phyloP scores from a whole-genome alignment of 345 rosid genomes.

The Gossypium stocksii region DNA sequence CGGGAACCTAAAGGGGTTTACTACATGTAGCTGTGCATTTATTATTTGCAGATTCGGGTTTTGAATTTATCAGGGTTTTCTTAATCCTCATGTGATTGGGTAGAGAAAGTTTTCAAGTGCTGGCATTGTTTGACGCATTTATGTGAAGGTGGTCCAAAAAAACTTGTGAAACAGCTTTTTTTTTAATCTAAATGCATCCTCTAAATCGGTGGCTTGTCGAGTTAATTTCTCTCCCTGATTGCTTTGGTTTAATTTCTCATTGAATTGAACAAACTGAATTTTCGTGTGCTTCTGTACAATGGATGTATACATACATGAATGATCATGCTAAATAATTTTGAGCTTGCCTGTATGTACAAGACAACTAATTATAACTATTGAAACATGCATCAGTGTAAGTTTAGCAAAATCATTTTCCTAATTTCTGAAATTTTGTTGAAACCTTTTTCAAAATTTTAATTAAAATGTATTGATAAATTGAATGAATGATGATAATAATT shows the following conservation, averaged over 20 bases:
- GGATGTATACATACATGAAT: not conserved
- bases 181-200: conserved; percentile 25
- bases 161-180: conserved; percentile 13
- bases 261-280: not conserved
- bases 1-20: conserved; percentile 4
- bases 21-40: conserved; percentile 18
- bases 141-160: not conserved
- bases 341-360: too few species aligned
- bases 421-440: too few species aligned
- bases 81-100: conserved; percentile 12
- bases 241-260: not conserved
- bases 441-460: too few species aligned
- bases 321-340: too few species aligned
- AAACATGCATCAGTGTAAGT: too few species aligned
- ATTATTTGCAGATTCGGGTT: conserved; percentile 8
- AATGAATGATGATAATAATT: too few species aligned
- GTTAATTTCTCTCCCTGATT: conserved; percentile 17
- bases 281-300: not conserved
- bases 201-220: conserved; percentile 32
- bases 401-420: too few species aligned
- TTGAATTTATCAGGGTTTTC: conserved; percentile 15
- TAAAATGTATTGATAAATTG: too few species aligned
- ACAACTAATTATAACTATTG: too few species aligned
- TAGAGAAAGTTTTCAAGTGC: conserved; percentile 11
- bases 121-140: conserved; percentile 13